Base-by-base conservation (phyloP, 768 basidiomycete species). In the Lentinula sp. region DNA sequence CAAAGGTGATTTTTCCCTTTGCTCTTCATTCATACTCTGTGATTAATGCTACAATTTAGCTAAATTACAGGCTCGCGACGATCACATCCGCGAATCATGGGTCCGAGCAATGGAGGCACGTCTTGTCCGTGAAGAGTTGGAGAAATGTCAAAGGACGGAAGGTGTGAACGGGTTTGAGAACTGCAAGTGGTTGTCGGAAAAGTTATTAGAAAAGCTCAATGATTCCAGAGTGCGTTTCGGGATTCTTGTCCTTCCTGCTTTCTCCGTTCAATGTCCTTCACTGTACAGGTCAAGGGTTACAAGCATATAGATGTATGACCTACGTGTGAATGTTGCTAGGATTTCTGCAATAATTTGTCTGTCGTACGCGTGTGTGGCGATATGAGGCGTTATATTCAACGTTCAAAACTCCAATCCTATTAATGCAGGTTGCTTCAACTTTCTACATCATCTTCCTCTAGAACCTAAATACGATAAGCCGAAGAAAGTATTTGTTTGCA, bases 121-220 rank as follows among this genome's bases (percentile, higher is more conserved):
- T 52, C 79, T 98, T 61, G 93, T 97, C 51, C 86, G 86, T 63
- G 89, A 92, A 61, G 91, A 95, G 72, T 84, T 98, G 59, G 81
- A 85, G 61, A 94, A 92, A 74, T 98, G 95, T 77, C 92, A 95
- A 69, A 81, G 84, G 67, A 81, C 83, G 6, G 95, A 98, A 77
- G 94, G 95, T 36, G 91, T 95, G 42, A 97, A 98, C 74, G 86
- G 92, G 68, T 85, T 91, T 63, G 90, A 95, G 74, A 90, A 86
- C 67, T 98, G 95, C 76, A 86, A 84, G 70, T 89, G 93, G 78
- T 74, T 95, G 50, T 83, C 91, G 50, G 88, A 95, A 62, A 87
- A 87, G 71, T 97, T 97, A 69, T 71, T 86, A 35, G 76, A 76
- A 33, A 91, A 95, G 87, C 75, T 98, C 57, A 76, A 78, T 72